Evolutionary conservation across 1,139 yeast species (phyloP), one percentile per base, ranked within the genome.

Genomic region (Yamadazyma trypodendri): DNA sequence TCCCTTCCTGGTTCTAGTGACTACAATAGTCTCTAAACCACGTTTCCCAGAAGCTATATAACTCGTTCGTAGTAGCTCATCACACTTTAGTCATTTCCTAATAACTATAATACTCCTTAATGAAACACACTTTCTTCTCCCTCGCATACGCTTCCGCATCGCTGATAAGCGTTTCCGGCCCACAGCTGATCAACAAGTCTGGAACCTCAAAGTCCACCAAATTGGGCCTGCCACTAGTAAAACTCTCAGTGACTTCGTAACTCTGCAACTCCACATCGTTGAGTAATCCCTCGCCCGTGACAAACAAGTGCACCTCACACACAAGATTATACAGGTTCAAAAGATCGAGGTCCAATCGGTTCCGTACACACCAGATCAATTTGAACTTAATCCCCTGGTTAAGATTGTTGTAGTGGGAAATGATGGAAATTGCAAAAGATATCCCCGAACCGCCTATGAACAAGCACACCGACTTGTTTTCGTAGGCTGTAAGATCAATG

Each of bases 401-500:
- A 37, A 20, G 30, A n/a, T 29, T 30, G 16, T 32, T 34, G 25
- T 79, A 68, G 45, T 66, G 61, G 42, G 64, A 55, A 52, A 60
- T 68, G 3, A 84, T 44, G 0, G 95, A 86, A 2, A 87, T 62
- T 0, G 87, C 92, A 50, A 79, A 77, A 0, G 96, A 82, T 5
- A 89, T 74, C 0, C 96, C 97, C 0, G 95, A 79, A 0, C 97
- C 97, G 7, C 96, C 97, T 24, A 89, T 84, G 3, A 88, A 60
- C 7, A 88, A 12, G 6, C 23, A 35, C 30, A 34, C 42, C 14
- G 13, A 9, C 13, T 34, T 43, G 29, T 13, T 17, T 23, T 31
- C 38, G 33, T 39, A 41, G 1, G 35, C 40, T 5, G 20, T 14
- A 11, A 45, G 28, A 15, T 35, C 34, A 11, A 47, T 23, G 24